A percentile compares a stretch with the other conserved stretches of the same genome.
These are phyloP conservation scores for Phyllosticta paracitricarpa DNA, from an alignment of 2,329 filamentous ascomycete genomes.

Conservation along the genomic window DNA sequence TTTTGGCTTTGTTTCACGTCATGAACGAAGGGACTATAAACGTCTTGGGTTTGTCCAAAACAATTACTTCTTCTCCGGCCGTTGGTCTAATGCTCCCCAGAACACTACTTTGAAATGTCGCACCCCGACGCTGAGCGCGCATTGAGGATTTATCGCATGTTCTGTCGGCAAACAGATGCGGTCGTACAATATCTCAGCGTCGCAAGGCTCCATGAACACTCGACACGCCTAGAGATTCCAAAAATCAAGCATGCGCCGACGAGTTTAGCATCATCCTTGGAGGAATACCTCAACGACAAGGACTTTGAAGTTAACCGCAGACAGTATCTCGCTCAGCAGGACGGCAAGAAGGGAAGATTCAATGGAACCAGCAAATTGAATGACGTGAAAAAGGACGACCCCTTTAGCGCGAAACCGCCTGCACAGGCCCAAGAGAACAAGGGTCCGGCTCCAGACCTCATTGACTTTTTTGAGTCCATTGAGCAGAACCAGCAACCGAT, in stretches of 20 bases:
- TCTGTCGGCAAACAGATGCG: slow-evolving; percentile 82
- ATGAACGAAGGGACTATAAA: slow-evolving; percentile 97
- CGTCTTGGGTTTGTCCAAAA: slow-evolving; percentile 60
- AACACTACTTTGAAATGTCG: slow-evolving; percentile 98
- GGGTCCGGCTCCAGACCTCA: slow-evolving; percentile 65
- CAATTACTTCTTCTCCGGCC: not conserved
- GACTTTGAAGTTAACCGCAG: slow-evolving; percentile 91
- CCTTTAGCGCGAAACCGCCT: slow-evolving; percentile 27
- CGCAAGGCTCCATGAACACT: slow-evolving; percentile 82
- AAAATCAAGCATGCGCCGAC: slow-evolving; percentile 96
- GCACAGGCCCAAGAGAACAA: slow-evolving; percentile 33
- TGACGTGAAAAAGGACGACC: slow-evolving; percentile 20
- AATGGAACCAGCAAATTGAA: slow-evolving; percentile 30
- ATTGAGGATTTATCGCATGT: slow-evolving; percentile 82
- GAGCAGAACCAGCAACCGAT: slow-evolving; percentile 71
- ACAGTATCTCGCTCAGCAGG: slow-evolving; percentile 83
- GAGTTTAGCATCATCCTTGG: slow-evolving; percentile 76
- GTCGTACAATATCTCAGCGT: slow-evolving; percentile 84
- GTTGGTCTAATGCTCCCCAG: slow-evolving; percentile 36
- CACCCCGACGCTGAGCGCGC: slow-evolving; percentile 86
- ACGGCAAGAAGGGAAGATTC: slow-evolving; percentile 50
- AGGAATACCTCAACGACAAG: slow-evolving; percentile 88
- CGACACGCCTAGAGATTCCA: slow-evolving; percentile 86
- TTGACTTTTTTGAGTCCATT: slow-evolving; percentile 86
- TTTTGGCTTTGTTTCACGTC: slow-evolving; percentile 83